Evolutionary conservation across 768 basidiomycete genomes (phyloP).

Genomic region (Fistulinella prunicolor): DNA sequence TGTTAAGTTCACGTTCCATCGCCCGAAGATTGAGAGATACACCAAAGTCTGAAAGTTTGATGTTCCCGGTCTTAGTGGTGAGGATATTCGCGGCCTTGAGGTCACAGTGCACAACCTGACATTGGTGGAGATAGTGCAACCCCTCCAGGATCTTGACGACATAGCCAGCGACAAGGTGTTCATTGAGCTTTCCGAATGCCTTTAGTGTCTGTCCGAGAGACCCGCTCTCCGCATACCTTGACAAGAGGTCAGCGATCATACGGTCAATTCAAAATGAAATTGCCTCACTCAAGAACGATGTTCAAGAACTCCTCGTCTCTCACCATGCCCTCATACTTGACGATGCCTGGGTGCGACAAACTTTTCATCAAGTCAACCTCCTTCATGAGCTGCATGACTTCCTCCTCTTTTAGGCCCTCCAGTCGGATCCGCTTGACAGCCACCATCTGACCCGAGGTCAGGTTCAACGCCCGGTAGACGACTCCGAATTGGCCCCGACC

Average conservation of each 20-base stretch:
- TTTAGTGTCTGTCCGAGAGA: slow-evolving; percentile 91
- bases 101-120: slow-evolving; percentile 94
- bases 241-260: slow-evolving; percentile 13
- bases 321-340: slow-evolving; percentile 96
- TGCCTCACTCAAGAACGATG: slow-evolving; percentile 87
- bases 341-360: slow-evolving; percentile 90
- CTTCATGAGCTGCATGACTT: slow-evolving; percentile 86
- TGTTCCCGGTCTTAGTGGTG: slow-evolving; percentile 96
- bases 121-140: slow-evolving; percentile 85
- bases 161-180: slow-evolving; percentile 86
- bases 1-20: slow-evolving; percentile 80
- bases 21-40: slow-evolving; percentile 94
- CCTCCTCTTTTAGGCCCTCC: slow-evolving; percentile 86
- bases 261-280: not conserved
- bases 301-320: slow-evolving; percentile 85
- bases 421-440: slow-evolving; percentile 96
- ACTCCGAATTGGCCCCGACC: slow-evolving; percentile 96
- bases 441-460: slow-evolving; percentile 95
- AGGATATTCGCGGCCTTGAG: slow-evolving; percentile 98
- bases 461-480: slow-evolving; percentile 91
- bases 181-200: slow-evolving; percentile 92
- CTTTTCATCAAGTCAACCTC: slow-evolving; percentile 93
- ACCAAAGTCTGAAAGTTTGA: slow-evolving; percentile 96
- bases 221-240: slow-evolving; percentile 93
- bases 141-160: slow-evolving; percentile 97